Conservation (phyloP, 2,329 filamentous ascomycete species). For the Teratosphaeria pseudoeucalypti region DNA sequence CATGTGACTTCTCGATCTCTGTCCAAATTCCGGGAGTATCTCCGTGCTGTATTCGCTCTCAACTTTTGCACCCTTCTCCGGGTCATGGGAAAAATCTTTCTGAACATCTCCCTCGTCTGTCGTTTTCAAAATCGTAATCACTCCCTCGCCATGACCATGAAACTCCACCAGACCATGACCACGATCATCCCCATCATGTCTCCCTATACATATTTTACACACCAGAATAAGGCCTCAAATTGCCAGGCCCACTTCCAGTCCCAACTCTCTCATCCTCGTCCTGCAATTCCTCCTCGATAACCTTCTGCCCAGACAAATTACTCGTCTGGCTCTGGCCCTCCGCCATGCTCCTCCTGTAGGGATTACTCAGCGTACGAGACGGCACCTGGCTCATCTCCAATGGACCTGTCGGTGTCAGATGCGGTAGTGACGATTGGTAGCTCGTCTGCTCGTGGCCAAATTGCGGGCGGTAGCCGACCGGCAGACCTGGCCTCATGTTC, state of each 20-base stretch:
- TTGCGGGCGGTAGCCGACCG: constrained; percentile 1
- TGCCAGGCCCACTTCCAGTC: neutral
- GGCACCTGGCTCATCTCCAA: constrained; percentile 7
- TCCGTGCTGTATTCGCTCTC: no score
- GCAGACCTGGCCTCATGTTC: constrained; percentile 4
- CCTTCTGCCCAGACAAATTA: constrained; percentile 3
- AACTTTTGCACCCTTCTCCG: no score
- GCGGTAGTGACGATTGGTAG: neutral
- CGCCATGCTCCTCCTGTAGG: constrained; percentile 4
- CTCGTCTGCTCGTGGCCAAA: neutral
- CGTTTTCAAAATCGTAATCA: no score
- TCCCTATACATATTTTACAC: constrained; percentile 1
- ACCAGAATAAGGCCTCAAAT: constrained; percentile 9
- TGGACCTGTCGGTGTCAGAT: constrained; percentile 1
- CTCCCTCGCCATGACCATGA: neutral
- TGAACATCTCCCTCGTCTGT: no score
- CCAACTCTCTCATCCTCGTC: constrained; percentile 2
- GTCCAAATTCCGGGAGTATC: no score
- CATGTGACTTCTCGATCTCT: no score
- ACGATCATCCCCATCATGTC: neutral
- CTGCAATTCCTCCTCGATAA: neutral
- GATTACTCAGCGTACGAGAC: constrained; percentile 4
- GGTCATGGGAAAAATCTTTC: no score
- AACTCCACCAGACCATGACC: neutral
- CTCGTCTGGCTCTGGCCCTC: constrained; percentile 5